These are phyloP conservation scores for Prosopis cineraria DNA, from an alignment of 306 rosid genomes.

Conservation along the genomic window DNA sequence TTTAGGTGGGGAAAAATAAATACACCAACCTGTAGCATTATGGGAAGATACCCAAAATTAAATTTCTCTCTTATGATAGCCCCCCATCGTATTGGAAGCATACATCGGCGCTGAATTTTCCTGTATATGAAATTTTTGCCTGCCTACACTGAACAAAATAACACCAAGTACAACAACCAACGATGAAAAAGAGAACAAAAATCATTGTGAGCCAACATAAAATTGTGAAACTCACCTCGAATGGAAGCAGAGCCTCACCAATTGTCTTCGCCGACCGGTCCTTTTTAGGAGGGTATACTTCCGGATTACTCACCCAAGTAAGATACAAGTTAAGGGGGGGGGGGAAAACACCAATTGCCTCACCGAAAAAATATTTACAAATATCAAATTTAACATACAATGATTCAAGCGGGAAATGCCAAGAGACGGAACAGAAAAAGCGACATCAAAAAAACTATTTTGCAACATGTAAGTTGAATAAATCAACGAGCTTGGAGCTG, in stretches of 20 bases:
- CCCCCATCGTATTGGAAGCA: constrained; percentile 60
- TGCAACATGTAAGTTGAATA: neutral
- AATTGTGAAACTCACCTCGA: constrained; percentile 53
- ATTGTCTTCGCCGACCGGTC: constrained; percentile 27
- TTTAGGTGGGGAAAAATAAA: neutral
- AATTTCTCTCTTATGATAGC: constrained; percentile 49
- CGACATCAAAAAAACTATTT: neutral
- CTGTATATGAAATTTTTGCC: constrained; percentile 70
- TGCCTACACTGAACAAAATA: constrained; percentile 70
- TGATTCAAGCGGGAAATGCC: neutral
- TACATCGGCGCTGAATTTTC: constrained; percentile 60
- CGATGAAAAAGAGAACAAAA: neutral
- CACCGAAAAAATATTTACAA: neutral
- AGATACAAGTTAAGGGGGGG: constrained; percentile 55
- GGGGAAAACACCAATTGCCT: constrained; percentile 28
- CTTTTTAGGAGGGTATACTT: constrained; percentile 54
- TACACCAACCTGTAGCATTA: constrained; percentile 75
- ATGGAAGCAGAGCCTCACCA: constrained; percentile 46
- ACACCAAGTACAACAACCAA: constrained; percentile 24
- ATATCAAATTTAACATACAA: neutral
- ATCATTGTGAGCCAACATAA: neutral
- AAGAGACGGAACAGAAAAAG: neutral
- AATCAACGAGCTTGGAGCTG: neutral
- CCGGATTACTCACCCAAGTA: constrained; percentile 71
- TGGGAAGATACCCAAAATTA: constrained; percentile 73